These are phyloP conservation scores for Phytophthora pinifolia DNA, from an alignment of 352 stramenopile species.

Conservation along the genomic window DNA sequence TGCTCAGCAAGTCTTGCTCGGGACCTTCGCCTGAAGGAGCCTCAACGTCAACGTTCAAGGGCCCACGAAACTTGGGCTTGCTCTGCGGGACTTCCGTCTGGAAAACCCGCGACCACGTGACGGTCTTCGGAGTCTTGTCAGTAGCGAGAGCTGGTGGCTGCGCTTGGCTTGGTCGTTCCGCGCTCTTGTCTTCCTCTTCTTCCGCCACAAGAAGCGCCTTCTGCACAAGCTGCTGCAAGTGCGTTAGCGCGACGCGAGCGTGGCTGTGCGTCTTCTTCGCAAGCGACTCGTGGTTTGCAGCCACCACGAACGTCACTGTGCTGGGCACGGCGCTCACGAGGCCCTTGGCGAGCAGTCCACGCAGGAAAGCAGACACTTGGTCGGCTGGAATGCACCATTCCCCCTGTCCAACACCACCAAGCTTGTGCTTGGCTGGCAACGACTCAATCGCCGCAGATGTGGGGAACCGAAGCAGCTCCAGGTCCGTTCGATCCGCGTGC, in stretches of 20 bases:
- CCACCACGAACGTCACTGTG: slow-evolving; percentile 28
- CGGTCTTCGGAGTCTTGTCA: neutral
- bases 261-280: slow-evolving; percentile 24
- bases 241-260: slow-evolving; percentile 15
- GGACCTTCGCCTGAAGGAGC: neutral
- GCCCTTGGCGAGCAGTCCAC: slow-evolving; percentile 15
- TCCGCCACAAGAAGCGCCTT: slow-evolving; percentile 32
- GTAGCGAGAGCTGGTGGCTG: neutral
- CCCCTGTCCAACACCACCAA: neutral
- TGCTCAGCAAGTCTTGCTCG: slow-evolving; percentile 16
- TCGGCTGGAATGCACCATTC: slow-evolving; percentile 33
- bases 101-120: too few relatives aligned
- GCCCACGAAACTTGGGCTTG: slow-evolving; percentile 2
- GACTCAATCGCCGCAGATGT: slow-evolving; percentile 11
- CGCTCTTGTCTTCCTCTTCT: slow-evolving; percentile 10
- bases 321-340: slow-evolving; percentile 33
- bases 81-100: too few relatives aligned
- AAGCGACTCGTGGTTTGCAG: slow-evolving; percentile 17
- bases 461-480: slow-evolving; percentile 28
- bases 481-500: neutral
- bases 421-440: slow-evolving; percentile 8
- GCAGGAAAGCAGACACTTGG: slow-evolving; percentile 25
- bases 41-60: neutral
- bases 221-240: slow-evolving; percentile 33
- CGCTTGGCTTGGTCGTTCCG: neutral